Base-by-base conservation (phyloP, 495 filamentous ascomycete genomes). In the Astrothelium macrocarpum region DNA sequence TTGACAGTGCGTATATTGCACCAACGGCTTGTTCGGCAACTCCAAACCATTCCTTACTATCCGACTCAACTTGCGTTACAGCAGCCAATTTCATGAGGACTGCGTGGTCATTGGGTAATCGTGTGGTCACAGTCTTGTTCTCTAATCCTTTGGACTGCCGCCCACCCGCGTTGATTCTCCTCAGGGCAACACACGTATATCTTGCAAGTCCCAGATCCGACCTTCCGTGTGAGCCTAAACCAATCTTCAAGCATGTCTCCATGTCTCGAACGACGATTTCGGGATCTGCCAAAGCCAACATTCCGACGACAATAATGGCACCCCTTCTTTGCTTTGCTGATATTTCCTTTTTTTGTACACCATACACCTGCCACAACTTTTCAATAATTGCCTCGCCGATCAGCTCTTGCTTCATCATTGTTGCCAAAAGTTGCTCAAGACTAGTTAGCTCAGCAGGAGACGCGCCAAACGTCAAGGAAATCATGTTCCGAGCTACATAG, bases 401-500 rank as follows among this genome's bases (percentile, higher is more conserved):
- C 75, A 90, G 84, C 14, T 88, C 90, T 31, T 87, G 85, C 71
- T 91, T 95, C 90, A 96, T 96, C 94, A 99, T 97, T 0, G 91
- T 97, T 68, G 88, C 90, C 3, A 97, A 76, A 20, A 99, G 80
- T 76, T 97, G 94, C 72, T 97, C 94, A 23, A 99, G 79, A 42
- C 90, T 96, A 2, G 94, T 99, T 34, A 97, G 79, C 71, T 99
- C 94, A 1, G 94, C 94, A 2, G 91, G 89, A 0, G 91, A 95
- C 3, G 91, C 90, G 18, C 91, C 93, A 73, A 96, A 97, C 0
- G 94, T 99, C 65, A 99, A 78, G 77, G 90, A 95, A 74, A 97
- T 97, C 95, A 99, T 97, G 77, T 97, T 97, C 59, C 92, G 84
- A 39, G 93, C 93, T 69, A 99, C 89, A 70, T 92, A 97, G 74